These are phyloP conservation scores for Metarhizium album DNA, from an alignment of 2,329 filamentous ascomycete species.

Conservation along the genomic window DNA sequence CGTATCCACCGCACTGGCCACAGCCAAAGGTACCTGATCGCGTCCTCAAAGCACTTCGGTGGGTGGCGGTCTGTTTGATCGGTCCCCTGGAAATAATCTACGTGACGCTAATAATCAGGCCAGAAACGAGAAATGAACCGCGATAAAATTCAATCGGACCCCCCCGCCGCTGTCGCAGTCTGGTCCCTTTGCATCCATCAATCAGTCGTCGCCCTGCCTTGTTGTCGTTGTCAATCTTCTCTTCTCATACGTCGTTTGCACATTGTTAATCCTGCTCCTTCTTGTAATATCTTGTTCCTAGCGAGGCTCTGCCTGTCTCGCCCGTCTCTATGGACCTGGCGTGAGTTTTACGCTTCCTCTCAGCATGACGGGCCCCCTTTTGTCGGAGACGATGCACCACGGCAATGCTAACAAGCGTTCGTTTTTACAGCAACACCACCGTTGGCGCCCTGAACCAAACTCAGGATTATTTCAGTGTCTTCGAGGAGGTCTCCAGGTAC, in stretches of 20 bases:
- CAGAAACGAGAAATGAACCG: background rate
- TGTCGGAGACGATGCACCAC: constrained; percentile 11
- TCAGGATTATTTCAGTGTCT: constrained; percentile 43
- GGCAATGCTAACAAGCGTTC: constrained; percentile 1
- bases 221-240: background rate
- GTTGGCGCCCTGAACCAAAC: constrained; percentile 35
- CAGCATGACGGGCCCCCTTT: constrained; percentile 4
- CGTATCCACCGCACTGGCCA: background rate
- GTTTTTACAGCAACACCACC: constrained; percentile 39
- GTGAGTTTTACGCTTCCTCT: constrained; percentile 14
- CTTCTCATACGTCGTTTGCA: background rate
- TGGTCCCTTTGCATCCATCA: background rate
- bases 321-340: constrained; percentile 23
- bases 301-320: background rate
- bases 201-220: background rate
- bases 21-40: background rate
- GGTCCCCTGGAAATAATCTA: constrained; percentile 1
- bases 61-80: background rate
- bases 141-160: constrained; percentile 9
- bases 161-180: constrained; percentile 3
- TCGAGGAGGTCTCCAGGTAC: constrained; percentile 55
- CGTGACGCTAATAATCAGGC: constrained; percentile 1
- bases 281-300: background rate
- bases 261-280: background rate
- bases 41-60: background rate